phyloP scores from a whole-genome alignment of 495 filamentous ascomycete species.

The Oidiodendron maius region DNA sequence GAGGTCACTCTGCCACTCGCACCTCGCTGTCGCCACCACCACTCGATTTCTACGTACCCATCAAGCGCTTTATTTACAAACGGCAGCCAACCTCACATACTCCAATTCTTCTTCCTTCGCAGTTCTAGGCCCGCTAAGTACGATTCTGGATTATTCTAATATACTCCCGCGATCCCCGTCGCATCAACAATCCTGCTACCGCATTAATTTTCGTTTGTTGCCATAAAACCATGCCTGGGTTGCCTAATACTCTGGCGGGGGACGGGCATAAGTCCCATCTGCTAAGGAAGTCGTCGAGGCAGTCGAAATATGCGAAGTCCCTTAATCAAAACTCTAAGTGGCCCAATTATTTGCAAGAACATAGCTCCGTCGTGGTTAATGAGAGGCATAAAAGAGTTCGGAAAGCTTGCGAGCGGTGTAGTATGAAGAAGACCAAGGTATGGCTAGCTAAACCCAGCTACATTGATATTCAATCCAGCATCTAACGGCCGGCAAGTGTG shows the following conservation, averaged over 20 bases:
- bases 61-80: too few species aligned
- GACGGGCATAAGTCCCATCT: slow-evolving; percentile 17
- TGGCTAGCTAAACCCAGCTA: slow-evolving; percentile 3
- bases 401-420: slow-evolving; percentile 66
- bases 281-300: slow-evolving; percentile 13
- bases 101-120: too few species aligned
- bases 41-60: too few species aligned
- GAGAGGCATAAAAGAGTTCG: slow-evolving; percentile 58
- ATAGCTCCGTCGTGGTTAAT: slow-evolving; percentile 31
- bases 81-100: too few species aligned
- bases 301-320: slow-evolving; percentile 12
- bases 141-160: too few species aligned
- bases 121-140: too few species aligned
- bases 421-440: slow-evolving; percentile 70
- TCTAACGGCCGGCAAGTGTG: slow-evolving; percentile 52
- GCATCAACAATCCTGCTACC: too few species aligned
- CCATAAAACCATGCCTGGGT: slow-evolving; percentile 20
- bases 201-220: too few species aligned
- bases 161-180: too few species aligned
- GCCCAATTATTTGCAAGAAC: slow-evolving; percentile 28
- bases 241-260: slow-evolving; percentile 19
- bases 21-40: too few species aligned
- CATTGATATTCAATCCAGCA: not conserved
- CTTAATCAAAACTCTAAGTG: slow-evolving; percentile 19
- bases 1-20: too few species aligned